Base-by-base conservation (phyloP, 1,284 basidiomycete species). In the Fomitopsis betulina region DNA sequence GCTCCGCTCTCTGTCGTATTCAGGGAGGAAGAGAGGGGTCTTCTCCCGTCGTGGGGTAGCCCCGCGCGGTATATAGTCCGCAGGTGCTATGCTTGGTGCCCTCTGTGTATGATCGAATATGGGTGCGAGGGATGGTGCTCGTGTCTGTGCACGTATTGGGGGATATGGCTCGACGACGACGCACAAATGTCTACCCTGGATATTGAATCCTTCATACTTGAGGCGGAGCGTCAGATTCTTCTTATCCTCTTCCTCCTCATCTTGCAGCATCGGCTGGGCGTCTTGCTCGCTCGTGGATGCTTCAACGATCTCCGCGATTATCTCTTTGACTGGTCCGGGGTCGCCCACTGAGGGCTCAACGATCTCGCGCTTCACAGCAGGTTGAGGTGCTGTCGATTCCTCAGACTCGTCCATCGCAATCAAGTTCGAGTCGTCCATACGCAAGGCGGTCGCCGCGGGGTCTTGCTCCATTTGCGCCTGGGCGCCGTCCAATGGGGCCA, bases 131-230 rank as follows among this genome's bases (percentile, higher is more conserved):
- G 78, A 75, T 10, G 71, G 69, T 23, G 68, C 67, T 6, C 75
- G 66, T 7, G 78, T 75, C 30, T 73, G 71, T 0, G 72, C 71
- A 35, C 76, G 78, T 49, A 84, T 67, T 17, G 80, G 73, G 5
- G 87, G 86, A 78, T 85, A 90, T 17, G 89, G 90, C 68, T 92
- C 89, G 19, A 91, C 83, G 27, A 92, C 85, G 27, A 92, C 79
- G 65, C 87, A 91, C 23, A 92, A 77, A 68, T 86, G 91, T 54
- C 82, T 81, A 0, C 83, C 85, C 57, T 80, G 80, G 57, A 90
- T 84, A 54, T 72, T 77, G 69, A 90, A 90, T 13, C 85, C 85
- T 63, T 82, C 79, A 62, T 88, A 91, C 57, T 72, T 78, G 23
- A 92, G 78, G 56, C 81, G 79, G 47, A 92, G 73, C 23, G 79